Conservation (phyloP, 2,329 filamentous ascomycete genomes). For the Cladorrhinum sp. region DNA sequence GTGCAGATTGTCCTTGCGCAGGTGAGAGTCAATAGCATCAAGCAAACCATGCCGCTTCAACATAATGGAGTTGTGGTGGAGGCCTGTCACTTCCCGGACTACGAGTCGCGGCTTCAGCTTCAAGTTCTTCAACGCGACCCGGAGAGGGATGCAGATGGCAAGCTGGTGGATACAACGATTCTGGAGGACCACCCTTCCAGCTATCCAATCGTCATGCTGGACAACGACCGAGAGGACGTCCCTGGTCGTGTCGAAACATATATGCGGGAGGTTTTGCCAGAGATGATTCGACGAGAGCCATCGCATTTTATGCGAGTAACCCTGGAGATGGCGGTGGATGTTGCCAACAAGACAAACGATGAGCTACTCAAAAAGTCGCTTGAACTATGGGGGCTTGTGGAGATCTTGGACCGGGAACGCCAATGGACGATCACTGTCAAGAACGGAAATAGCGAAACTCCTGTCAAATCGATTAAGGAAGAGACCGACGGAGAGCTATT, state of each 20-base stretch:
- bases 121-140: conserved; percentile 41
- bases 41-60: conserved; percentile 47
- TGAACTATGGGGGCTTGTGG: conserved; percentile 63
- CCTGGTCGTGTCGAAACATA: conserved; percentile 58
- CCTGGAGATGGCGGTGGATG: conserved; percentile 46
- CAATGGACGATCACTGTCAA: conserved; percentile 57
- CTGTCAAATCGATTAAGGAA: conserved; percentile 49
- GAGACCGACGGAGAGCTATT: conserved; percentile 55
- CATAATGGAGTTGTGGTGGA: conserved; percentile 52
- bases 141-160: conserved; percentile 32
- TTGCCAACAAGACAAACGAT: conserved; percentile 50
- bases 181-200: conserved; percentile 17
- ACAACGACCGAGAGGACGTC: conserved; percentile 59
- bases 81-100: conserved; percentile 56
- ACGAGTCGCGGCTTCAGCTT: conserved; percentile 42
- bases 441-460: conserved; percentile 39
- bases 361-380: conserved; percentile 56
- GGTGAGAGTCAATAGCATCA: conserved; percentile 55
- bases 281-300: conserved; percentile 57
- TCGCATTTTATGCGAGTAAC: conserved; percentile 60
- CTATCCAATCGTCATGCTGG: conserved; percentile 51
- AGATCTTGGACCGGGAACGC: conserved; percentile 62
- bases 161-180: conserved; percentile 30
- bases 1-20: conserved; percentile 62
- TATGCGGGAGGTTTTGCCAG: conserved; percentile 55